A percentile compares a stretch with the other conserved stretches of the same genome.
phyloP scores from a whole-genome alignment of 495 filamentous ascomycete species.

The Aspergillus bertholletiae region DNA sequence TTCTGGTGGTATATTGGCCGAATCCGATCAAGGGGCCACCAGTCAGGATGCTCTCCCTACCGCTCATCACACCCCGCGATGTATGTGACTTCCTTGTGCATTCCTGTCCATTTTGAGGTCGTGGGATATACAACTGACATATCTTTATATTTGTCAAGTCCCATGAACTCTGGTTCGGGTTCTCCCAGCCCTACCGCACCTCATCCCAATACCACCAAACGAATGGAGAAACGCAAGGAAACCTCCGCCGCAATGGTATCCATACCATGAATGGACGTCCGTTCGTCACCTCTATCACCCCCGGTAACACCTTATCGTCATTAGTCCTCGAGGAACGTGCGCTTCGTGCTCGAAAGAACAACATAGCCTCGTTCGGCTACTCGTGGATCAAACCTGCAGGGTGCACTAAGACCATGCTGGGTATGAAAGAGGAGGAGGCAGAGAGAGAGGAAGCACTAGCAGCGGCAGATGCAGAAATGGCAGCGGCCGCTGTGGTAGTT shows the following conservation, averaged over 20 bases:
- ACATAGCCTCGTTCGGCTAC: conserved; percentile 70
- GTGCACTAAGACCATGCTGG: conserved; percentile 70
- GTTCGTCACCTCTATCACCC: conserved; percentile 25
- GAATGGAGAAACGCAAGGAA: conserved; percentile 12
- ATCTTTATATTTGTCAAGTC: conserved; percentile 39
- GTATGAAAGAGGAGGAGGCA: conserved; percentile 71
- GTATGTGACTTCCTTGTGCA: conserved; percentile 43
- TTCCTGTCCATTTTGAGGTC: not conserved
- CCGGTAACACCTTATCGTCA: conserved; percentile 48
- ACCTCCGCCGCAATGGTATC: conserved; percentile 29
- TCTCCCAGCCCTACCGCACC: conserved; percentile 35
- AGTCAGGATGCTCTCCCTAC: conserved; percentile 70
- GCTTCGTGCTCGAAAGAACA: conserved; percentile 62
- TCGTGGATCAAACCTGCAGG: conserved; percentile 79
- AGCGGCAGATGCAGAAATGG: conserved; percentile 62
- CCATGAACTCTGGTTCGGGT: conserved; percentile 68
- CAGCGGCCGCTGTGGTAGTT: conserved; percentile 60
- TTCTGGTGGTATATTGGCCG: not conserved
- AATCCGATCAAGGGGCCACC: no score
- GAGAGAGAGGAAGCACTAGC: conserved; percentile 78
- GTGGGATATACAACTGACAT: not conserved
- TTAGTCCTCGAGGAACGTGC: conserved; percentile 66
- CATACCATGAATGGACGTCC: conserved; percentile 18
- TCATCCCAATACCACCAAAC: conserved; percentile 42
- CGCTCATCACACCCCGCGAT: conserved; percentile 66